Conservation (phyloP, 2,329 filamentous ascomycete genomes). For the Macrophomina tecta region DNA sequence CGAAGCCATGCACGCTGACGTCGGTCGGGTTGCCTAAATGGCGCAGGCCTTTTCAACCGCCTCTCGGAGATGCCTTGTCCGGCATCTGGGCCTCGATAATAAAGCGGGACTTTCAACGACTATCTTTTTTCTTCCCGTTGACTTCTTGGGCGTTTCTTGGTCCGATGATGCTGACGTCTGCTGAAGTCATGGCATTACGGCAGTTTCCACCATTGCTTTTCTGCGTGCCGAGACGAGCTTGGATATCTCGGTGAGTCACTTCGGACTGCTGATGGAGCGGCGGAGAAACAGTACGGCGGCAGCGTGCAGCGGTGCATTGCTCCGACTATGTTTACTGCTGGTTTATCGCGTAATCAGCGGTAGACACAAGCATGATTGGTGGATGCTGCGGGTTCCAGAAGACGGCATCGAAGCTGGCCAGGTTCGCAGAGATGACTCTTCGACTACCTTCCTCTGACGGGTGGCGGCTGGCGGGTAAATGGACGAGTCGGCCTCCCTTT, state of each 20-base stretch:
- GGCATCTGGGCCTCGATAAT: neutral
- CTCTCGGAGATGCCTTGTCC: conserved; percentile 8
- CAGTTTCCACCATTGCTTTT: neutral
- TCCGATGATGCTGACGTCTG: neutral
- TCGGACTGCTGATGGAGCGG: neutral
- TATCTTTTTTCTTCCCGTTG: neutral
- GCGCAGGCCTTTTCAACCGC: conserved; percentile 11
- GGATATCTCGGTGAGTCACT: too few relatives aligned
- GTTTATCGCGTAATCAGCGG: neutral
- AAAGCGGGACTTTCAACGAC: conserved; percentile 8
- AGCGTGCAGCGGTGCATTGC: neutral
- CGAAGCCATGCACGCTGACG: conserved; percentile 25
- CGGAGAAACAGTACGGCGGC: neutral
- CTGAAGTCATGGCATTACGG: neutral
- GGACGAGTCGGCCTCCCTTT: neutral
- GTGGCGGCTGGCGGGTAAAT: neutral
- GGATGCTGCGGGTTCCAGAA: neutral
- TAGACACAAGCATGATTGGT: neutral
- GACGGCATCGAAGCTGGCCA: neutral
- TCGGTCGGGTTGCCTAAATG: conserved; percentile 17
- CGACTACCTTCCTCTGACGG: neutral
- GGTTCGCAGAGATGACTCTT: neutral
- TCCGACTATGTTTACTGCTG: neutral
- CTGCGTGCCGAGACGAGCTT: neutral
- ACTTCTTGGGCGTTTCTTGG: neutral